These are phyloP conservation scores for Aspergillus brunneoviolaceus DNA, from an alignment of 2,329 filamentous ascomycete species.

Conservation along the genomic window DNA sequence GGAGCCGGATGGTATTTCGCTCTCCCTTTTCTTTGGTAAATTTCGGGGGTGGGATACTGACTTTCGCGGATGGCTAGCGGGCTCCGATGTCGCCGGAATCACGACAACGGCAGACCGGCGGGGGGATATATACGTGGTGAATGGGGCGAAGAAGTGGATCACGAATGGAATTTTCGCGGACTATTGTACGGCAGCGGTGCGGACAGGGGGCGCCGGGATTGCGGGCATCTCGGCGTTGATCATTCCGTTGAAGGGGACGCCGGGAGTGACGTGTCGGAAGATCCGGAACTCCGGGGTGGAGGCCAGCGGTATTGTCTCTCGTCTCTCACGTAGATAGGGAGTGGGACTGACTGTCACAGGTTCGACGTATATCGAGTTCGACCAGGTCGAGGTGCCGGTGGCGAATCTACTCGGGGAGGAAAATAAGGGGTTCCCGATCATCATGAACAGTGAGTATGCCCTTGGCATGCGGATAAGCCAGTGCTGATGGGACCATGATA, in stretches of 20 bases:
- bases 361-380: slow-evolving; percentile 73
- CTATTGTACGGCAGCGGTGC: slow-evolving; percentile 68
- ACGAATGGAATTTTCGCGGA: slow-evolving; percentile 72
- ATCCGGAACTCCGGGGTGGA: slow-evolving; percentile 62
- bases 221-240: slow-evolving; percentile 65
- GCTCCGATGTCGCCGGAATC: slow-evolving; percentile 72
- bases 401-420: slow-evolving; percentile 69
- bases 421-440: slow-evolving; percentile 70
- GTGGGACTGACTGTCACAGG: slow-evolving; percentile 57
- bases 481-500: slow-evolving; percentile 34
- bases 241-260: slow-evolving; percentile 66
- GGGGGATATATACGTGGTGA: slow-evolving; percentile 67
- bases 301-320: slow-evolving; percentile 52
- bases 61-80: slow-evolving; percentile 44
- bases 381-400: slow-evolving; percentile 70
- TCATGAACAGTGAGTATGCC: slow-evolving; percentile 50
- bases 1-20: too few relatives aligned
- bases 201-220: slow-evolving; percentile 66
- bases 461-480: too few relatives aligned
- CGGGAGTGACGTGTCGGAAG: slow-evolving; percentile 54
- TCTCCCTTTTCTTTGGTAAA: too few relatives aligned
- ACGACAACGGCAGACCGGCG: slow-evolving; percentile 65
- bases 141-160: slow-evolving; percentile 78
- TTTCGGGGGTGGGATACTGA: too few relatives aligned
- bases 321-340: too few relatives aligned